A percentile compares a stretch with the other conserved stretches of the same genome.
Conservation (phyloP, 1,139 yeast genomes). For the Petasospora rhodanensis region DNA sequence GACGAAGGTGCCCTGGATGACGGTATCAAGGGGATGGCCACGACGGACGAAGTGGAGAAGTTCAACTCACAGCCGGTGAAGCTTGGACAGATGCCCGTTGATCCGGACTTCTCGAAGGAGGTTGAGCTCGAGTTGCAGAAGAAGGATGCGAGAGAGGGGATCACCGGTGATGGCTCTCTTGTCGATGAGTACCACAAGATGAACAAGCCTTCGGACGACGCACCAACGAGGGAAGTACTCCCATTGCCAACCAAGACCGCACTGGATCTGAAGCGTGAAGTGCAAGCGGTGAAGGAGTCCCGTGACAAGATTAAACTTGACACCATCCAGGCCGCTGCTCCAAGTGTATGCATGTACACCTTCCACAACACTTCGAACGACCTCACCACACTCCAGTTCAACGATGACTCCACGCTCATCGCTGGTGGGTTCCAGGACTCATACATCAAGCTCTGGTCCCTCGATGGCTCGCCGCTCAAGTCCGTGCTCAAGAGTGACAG, state of each 20-base stretch:
- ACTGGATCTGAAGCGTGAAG: slow-evolving; percentile 72
- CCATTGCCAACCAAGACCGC: slow-evolving; percentile 86
- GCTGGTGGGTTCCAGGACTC: slow-evolving; percentile 96
- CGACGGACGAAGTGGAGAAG: slow-evolving; percentile 44
- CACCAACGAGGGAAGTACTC: slow-evolving; percentile 68
- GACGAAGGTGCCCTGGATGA: slow-evolving; percentile 66
- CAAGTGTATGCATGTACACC: slow-evolving; percentile 97
- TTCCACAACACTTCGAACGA: slow-evolving; percentile 93
- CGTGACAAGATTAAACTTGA: slow-evolving; percentile 66
- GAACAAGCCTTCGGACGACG: slow-evolving; percentile 39
- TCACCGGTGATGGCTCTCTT: slow-evolving; percentile 33
- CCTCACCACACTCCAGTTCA: slow-evolving; percentile 77
- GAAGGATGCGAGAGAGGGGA: slow-evolving; percentile 56
- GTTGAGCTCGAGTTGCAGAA: slow-evolving; percentile 77
- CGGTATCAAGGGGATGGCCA: slow-evolving; percentile 42
- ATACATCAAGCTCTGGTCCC: slow-evolving; percentile 84
- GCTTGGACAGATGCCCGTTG: slow-evolving; percentile 80
- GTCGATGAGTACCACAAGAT: slow-evolving; percentile 45
- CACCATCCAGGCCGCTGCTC: slow-evolving; percentile 72
- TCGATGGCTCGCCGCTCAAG: slow-evolving; percentile 81
- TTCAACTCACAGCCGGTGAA: slow-evolving; percentile 71
- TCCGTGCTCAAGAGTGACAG: slow-evolving; percentile 62
- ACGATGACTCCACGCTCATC: slow-evolving; percentile 78
- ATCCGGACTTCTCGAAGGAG: slow-evolving; percentile 79
- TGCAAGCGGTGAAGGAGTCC: slow-evolving; percentile 76